Evolutionary conservation across 805 yeast genomes (phyloP), one percentile per base, ranked within the genome.

Genomic region (Candida ipomoeae): DNA sequence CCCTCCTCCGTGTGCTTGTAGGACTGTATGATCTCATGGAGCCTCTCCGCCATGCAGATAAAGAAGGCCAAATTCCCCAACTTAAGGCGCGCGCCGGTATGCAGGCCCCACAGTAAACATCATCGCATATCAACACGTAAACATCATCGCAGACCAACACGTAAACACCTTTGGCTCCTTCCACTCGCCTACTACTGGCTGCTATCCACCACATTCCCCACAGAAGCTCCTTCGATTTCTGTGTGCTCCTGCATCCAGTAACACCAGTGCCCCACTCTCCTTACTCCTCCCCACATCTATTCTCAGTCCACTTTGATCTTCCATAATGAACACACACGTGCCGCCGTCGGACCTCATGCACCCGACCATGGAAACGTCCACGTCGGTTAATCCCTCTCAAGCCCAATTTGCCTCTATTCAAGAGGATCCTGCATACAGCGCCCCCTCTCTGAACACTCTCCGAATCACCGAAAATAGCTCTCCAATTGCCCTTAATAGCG

Each of bases 321-420:
- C 23, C 35, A 7, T 17, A n/a, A 41, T 41, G 44, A 41, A 18
- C 31, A 48, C 31, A 6, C 33, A 17, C 23, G 26, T 29, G 10
- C 43, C 43, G 41, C 60, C 43, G 48, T 18, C 26, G 21, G 53
- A 58, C 20, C 53, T 55, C 20, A 58, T 14, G 31, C 48, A 56
- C 17, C 52, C 58, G 20, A 56, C 21, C 14, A 26, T 40, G 2
- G 34, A 51, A 41, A 55, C 55, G n/a, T 62, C 66, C 26, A 62
- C 66, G 1, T 65, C 66, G 3, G 36, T 57, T 21, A 48, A 46
- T 34, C 43, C 42, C 8, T 8, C 48, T 2, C 39, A 39, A 13
- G 32, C 26, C 11, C 41, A 48, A 8, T 39, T 52, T 17, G 48
- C 47, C 18, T n/a, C 18, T 13, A 20, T 3, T 13, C n/a, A 23